Conservation (phyloP, 2,329 filamentous ascomycete species). For the Alternaria ethzedia region DNA sequence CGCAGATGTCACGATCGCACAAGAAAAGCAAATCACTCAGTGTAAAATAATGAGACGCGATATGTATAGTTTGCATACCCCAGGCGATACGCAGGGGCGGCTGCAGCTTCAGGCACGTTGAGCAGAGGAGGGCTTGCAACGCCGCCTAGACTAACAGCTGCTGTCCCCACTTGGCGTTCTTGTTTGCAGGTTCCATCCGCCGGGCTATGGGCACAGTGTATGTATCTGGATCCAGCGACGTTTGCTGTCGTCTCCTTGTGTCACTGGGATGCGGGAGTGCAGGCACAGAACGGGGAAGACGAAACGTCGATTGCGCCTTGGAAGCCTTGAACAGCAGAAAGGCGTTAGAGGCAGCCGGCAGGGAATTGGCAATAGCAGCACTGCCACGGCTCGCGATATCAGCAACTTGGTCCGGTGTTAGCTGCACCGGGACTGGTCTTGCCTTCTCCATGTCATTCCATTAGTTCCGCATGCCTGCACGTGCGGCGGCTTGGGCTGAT, state of each 20-base stretch:
- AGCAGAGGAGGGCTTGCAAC: slow-evolving; percentile 12
- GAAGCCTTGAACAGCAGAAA: neutral
- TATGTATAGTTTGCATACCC: neutral
- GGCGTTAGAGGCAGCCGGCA: slow-evolving; percentile 6
- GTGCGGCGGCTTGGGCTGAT: slow-evolving; percentile 39
- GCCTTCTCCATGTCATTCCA: slow-evolving; percentile 22
- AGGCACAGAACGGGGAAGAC: neutral
- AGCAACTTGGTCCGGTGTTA: slow-evolving; percentile 32
- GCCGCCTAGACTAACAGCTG: slow-evolving; percentile 6
- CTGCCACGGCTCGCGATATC: slow-evolving; percentile 41
- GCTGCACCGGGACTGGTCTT: slow-evolving; percentile 27
- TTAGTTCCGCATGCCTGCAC: slow-evolving; percentile 37
- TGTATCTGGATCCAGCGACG: neutral
- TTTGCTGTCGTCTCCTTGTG: neutral
- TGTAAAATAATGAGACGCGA: neutral
- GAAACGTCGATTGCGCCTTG: neutral
- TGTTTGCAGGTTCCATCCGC: slow-evolving; percentile 2
- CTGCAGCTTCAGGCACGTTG: neutral
- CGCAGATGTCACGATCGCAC: neutral
- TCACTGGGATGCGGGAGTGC: neutral
- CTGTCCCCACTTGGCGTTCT: slow-evolving; percentile 10
- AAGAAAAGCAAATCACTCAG: neutral
- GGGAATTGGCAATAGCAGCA: slow-evolving; percentile 19
- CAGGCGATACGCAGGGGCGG: neutral
- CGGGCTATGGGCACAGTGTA: neutral